Evolutionary conservation across 768 basidiomycete species (phyloP).

Genomic region (Collybiopsis luxurians): DNA sequence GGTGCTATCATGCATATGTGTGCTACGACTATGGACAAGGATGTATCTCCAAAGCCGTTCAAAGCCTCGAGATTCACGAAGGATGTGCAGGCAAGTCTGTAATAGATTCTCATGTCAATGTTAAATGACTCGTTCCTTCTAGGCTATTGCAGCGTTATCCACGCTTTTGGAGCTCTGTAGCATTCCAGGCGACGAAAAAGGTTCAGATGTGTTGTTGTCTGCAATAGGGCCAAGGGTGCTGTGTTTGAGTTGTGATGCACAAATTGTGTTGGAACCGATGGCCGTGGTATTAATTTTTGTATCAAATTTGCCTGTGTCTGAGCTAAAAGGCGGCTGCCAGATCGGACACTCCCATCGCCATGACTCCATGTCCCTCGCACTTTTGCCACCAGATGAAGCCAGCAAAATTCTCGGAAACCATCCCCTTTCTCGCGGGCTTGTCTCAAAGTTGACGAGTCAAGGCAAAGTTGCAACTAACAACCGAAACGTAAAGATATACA

Average conservation of each 20-base stretch:
- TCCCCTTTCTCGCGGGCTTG: conserved; percentile 19
- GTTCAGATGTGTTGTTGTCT: conserved; percentile 17
- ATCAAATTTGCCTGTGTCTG: background rate
- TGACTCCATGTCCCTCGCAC: conserved; percentile 41
- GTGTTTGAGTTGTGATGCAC: conserved; percentile 50
- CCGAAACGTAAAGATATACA: conserved; percentile 37
- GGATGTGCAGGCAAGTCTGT: conserved; percentile 50
- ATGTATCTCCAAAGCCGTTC: conserved; percentile 35
- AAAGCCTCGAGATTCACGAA: conserved; percentile 48
- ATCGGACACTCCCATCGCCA: conserved; percentile 66
- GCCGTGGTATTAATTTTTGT: conserved; percentile 39
- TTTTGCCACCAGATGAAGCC: conserved; percentile 23
- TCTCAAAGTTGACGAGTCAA: conserved; percentile 16
- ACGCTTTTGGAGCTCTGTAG: conserved; percentile 31
- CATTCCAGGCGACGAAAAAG: conserved; percentile 3
- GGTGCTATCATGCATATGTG: conserved; percentile 64
- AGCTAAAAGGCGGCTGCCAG: conserved; percentile 28
- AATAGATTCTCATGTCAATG: background rate
- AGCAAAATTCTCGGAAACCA: conserved; percentile 13
- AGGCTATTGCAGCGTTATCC: conserved; percentile 49
- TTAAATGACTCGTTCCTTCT: background rate
- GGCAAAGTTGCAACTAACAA: conserved; percentile 21
- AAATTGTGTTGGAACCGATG: conserved; percentile 45
- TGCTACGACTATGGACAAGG: conserved; percentile 26
- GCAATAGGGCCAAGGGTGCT: conserved; percentile 29